Percentiles rank a stretch among this genome's conserved stretches.
Evolutionary conservation across 768 basidiomycete genomes (phyloP).

Genomic region (Amanita thiersii): DNA sequence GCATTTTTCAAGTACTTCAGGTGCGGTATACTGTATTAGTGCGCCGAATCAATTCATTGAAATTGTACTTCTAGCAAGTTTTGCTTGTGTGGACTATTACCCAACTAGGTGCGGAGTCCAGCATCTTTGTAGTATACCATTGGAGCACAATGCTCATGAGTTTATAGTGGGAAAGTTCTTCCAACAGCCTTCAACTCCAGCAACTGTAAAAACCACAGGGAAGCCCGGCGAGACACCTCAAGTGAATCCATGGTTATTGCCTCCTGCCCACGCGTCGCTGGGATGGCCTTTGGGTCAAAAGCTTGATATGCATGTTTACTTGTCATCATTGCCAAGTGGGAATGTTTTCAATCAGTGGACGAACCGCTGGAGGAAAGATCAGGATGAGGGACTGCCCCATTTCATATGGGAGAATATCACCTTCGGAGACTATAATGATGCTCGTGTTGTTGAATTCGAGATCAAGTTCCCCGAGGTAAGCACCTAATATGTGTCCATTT

Average conservation of each 20-base stretch:
- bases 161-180: slow-evolving; percentile 39
- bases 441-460: slow-evolving; percentile 44
- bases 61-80: slow-evolving; percentile 43
- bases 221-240: slow-evolving; percentile 18
- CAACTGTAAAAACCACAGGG: slow-evolving; percentile 11
- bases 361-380: slow-evolving; percentile 37
- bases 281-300: slow-evolving; percentile 56
- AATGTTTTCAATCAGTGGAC: slow-evolving; percentile 55
- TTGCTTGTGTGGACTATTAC: slow-evolving; percentile 58
- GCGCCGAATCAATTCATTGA: neutral
- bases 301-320: slow-evolving; percentile 65
- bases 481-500: slow-evolving; percentile 4
- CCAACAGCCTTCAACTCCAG: slow-evolving; percentile 22
- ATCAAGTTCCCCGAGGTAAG: slow-evolving; percentile 64
- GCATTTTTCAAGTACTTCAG: slow-evolving; percentile 16
- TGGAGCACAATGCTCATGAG: neutral
- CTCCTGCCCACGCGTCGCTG: slow-evolving; percentile 44
- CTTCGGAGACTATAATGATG: slow-evolving; percentile 69
- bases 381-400: slow-evolving; percentile 47
- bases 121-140: slow-evolving; percentile 4
- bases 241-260: slow-evolving; percentile 39
- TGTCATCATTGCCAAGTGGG: slow-evolving; percentile 57
- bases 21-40: slow-evolving; percentile 6
- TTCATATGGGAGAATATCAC: slow-evolving; percentile 75
- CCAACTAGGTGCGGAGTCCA: slow-evolving; percentile 45